Base-by-base conservation (phyloP, 1,284 basidiomycete genomes). In the Abortiporus biennis region DNA sequence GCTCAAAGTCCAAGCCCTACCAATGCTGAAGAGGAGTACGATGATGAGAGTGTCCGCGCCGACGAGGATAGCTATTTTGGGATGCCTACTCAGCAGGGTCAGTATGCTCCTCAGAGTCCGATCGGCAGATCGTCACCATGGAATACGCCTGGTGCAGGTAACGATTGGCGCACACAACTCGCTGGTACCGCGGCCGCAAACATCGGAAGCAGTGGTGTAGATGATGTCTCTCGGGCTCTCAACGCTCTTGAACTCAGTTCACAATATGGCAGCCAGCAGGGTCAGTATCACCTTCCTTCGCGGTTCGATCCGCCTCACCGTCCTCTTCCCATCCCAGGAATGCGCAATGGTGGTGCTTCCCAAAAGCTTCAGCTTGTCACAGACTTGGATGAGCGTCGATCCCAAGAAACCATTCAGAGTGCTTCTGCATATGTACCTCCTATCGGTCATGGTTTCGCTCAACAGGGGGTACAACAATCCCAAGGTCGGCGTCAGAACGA, bases 211-310 rank as follows among this genome's bases (percentile, higher is more conserved):
- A 55, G 61, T 35, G 71, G 64, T 47, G 74, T 88, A 42, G 86
- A 89, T 52, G 86, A 90, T 44, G 80, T 89, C 16, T 75, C 82
- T 52, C 76, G 78, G 34, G 85, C 83, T 11, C 65, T 88, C 22
- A 80, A 81, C 9, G 62, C 73, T 16, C 67, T 88, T 39, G 85
- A 87, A 51, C 62, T 89, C 31, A 63, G 61, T 45, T 66, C 69
- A 45, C 59, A 62, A 40, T 58, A 62, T 45, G 36, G 66, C 47
- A 65, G 64, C 45, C 66, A 66, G 44, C 59, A 63, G 30, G 70
- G 73, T 32, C 80, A 80, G 49, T 72, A 71, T 43, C 61, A 58
- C 16, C 76, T 80, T 54, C 80, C 81, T 8, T 83, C 19, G 31
- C 74, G 80, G 29, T 85, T 85, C 82, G 25, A 75, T 52, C 67